Evolutionary conservation across 2,329 filamentous ascomycete genomes (phyloP), one percentile per base, ranked within the genome.

Genomic region (Fusarium compactum): DNA sequence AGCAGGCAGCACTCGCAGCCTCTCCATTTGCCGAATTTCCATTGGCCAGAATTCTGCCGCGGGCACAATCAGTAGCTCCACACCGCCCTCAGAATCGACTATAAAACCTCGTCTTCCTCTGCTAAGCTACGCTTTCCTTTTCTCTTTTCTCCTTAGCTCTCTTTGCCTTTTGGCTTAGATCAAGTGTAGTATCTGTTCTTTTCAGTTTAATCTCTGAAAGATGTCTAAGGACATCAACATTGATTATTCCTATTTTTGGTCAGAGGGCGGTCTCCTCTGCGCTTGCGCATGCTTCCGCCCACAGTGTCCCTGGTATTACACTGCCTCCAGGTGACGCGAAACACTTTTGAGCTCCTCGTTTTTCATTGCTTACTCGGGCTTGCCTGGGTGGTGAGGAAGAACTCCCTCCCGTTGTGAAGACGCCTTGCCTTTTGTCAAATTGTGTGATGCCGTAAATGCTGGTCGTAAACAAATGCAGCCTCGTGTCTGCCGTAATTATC

Each of bases 161-260:
- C 80, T 82, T 82, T 82, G 80, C 80, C 84, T 85, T 86, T 86
- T 89, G 86, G 89, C 89, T 92, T 92, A 93, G 91, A 94, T 94
- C 91, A 94, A 93, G 91, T 94, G 91, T 93, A 94, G 91, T 94
- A 94, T 93, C 91, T 93, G 91, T 95, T 95, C 92, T 95, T 94
- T 92, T 93, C 90, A 95, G 92, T 94, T 94, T 95, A 94, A 95
- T 94, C 90, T 92, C 92, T 95, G 91, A 91, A 92, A 94, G 87
- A 86, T 85, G 85, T 86, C 89, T 88, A 92, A 84, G 85, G 89
- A 85, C 85, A 84, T 85, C 85, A 88, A 87, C 87, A 85, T 85
- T 89, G 90, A 93, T 95, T 94, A 93, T 89, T 89, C 90, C 86
- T 87, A 93, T 95, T 81, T 81, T 82, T 82, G 79, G 72, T 53